Percentiles rank a stretch among this genome's conserved stretches.
These are phyloP conservation scores for Fusarium drepaniforme DNA, from an alignment of 2,329 filamentous ascomycete species.

Conservation along the genomic window DNA sequence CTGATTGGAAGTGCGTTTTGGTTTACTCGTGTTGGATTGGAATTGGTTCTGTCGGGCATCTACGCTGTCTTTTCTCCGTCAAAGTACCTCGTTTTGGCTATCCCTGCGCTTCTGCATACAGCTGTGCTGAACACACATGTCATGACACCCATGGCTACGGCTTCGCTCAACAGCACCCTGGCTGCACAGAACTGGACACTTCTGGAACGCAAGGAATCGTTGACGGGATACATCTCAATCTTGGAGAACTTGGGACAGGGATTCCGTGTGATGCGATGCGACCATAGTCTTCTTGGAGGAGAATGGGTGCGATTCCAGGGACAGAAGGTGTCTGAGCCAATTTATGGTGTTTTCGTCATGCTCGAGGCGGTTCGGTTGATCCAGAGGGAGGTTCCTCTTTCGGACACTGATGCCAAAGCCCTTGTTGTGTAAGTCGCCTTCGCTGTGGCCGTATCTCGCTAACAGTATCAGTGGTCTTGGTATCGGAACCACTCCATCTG, in stretches of 20 bases:
- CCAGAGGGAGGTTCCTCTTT: conserved; percentile 64
- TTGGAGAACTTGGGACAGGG: conserved; percentile 78
- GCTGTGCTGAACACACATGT: conserved; percentile 81
- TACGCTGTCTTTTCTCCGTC: conserved; percentile 79
- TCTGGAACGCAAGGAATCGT: conserved; percentile 84
- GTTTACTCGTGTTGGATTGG: conserved; percentile 78
- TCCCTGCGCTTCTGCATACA: conserved; percentile 81
- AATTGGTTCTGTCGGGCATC: conserved; percentile 73
- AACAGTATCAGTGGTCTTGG: conserved; percentile 77
- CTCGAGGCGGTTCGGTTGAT: conserved; percentile 91
- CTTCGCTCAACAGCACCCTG: conserved; percentile 75
- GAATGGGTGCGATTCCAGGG: conserved; percentile 79
- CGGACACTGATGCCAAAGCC: conserved; percentile 79
- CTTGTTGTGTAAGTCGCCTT: conserved; percentile 79
- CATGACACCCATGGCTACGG: conserved; percentile 69
- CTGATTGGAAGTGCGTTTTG: conserved; percentile 72
- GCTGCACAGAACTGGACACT: conserved; percentile 76
- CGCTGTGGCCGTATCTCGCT: conserved; percentile 2
- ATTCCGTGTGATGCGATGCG: conserved; percentile 89
- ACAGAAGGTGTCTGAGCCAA: conserved; percentile 78
- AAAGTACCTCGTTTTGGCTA: conserved; percentile 71
- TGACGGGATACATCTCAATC: conserved; percentile 94
- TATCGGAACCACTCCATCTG: conserved; percentile 90
- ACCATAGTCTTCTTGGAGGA: conserved; percentile 93
- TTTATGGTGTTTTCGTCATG: conserved; percentile 97